A percentile compares a stretch with the other conserved stretches of the same genome.
Evolutionary conservation across 495 filamentous ascomycete genomes (phyloP).

Genomic region (Penicillium bovifimosum): DNA sequence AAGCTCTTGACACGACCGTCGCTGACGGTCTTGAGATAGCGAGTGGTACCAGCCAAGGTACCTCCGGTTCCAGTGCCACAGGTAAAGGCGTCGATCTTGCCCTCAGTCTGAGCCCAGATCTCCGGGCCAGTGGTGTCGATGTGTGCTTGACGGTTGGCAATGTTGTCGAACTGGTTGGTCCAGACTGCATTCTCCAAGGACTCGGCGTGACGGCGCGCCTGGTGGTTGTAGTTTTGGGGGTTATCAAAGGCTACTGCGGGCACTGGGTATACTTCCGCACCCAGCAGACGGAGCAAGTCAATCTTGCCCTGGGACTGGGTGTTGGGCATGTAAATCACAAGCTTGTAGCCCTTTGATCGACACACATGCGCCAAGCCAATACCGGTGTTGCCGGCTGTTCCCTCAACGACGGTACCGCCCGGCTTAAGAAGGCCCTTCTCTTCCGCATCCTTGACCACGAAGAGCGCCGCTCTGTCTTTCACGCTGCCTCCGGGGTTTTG

Average conservation of each 20-base stretch:
- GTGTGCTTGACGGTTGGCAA: conserved; percentile 87
- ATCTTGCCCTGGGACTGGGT: conserved; percentile 98
- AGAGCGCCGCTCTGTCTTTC: conserved; percentile 94
- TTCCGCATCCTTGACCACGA: conserved; percentile 90
- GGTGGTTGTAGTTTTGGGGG: conserved; percentile 96
- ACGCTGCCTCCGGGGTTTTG: conserved; percentile 96
- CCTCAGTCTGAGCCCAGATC: conserved; percentile 90
- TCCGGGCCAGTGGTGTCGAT: conserved; percentile 96
- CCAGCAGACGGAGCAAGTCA: conserved; percentile 82
- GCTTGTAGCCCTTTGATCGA: conserved; percentile 83
- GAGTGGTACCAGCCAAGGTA: conserved; percentile 82
- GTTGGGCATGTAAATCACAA: conserved; percentile 99
- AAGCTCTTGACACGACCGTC: conserved; percentile 78
- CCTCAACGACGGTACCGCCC: conserved; percentile 93
- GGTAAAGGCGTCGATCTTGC: conserved; percentile 88
- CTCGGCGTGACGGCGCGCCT: conserved; percentile 85
- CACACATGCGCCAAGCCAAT: conserved; percentile 98
- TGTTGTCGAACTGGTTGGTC: conserved; percentile 99
- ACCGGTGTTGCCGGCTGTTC: conserved; percentile 95
- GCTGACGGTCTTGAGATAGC: conserved; percentile 82
- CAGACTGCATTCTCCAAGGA: conserved; percentile 83
- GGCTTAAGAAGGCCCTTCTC: conserved; percentile 72
- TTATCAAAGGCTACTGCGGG: conserved; percentile 96
- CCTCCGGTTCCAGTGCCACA: conserved; percentile 92
- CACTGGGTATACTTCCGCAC: conserved; percentile 97